Conservation (phyloP, 2,329 filamentous ascomycete genomes). For the Raffaelea albimanens region DNA sequence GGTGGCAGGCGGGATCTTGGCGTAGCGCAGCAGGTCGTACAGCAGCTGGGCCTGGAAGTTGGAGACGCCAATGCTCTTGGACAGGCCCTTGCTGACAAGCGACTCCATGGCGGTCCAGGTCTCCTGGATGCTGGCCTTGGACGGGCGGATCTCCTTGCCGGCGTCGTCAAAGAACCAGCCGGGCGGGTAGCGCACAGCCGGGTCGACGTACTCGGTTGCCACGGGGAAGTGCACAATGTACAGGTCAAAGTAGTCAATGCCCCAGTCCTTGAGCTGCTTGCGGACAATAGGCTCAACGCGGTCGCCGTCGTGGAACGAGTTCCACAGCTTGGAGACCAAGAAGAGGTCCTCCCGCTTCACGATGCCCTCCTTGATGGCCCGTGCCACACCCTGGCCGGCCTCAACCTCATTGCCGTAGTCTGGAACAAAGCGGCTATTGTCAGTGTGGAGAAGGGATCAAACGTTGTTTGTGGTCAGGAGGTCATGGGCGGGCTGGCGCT, state of each 20-base stretch:
- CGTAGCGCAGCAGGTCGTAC: constrained; percentile 72
- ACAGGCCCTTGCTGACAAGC: constrained; percentile 59
- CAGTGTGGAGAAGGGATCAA: too few species aligned
- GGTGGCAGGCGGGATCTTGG: constrained; percentile 62
- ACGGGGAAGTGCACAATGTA: constrained; percentile 88
- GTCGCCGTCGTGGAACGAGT: constrained; percentile 77
- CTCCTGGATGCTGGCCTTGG: constrained; percentile 66
- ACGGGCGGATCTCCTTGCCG: constrained; percentile 45
- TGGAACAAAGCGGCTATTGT: constrained; percentile 19
- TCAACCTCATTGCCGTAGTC: constrained; percentile 81
- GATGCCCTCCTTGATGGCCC: constrained; percentile 71
- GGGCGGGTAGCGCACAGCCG: constrained; percentile 67
- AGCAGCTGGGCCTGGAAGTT: constrained; percentile 75
- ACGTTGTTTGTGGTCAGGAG: too few species aligned
- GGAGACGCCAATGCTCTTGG: constrained; percentile 67
- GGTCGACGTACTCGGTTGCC: constrained; percentile 77
- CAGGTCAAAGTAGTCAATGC: constrained; percentile 81
- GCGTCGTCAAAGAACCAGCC: constrained; percentile 62
- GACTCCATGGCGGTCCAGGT: constrained; percentile 77
- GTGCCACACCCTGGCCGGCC: constrained; percentile 64
- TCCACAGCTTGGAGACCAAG: constrained; percentile 90
- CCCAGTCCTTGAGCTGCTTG: constrained; percentile 73
- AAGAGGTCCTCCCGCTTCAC: constrained; percentile 83
- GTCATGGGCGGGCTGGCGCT: too few species aligned
- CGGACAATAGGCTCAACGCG: constrained; percentile 65